Evolutionary conservation across 768 basidiomycete genomes (phyloP), one percentile per base, ranked within the genome.

Genomic region (Lactifluus echinatus): DNA sequence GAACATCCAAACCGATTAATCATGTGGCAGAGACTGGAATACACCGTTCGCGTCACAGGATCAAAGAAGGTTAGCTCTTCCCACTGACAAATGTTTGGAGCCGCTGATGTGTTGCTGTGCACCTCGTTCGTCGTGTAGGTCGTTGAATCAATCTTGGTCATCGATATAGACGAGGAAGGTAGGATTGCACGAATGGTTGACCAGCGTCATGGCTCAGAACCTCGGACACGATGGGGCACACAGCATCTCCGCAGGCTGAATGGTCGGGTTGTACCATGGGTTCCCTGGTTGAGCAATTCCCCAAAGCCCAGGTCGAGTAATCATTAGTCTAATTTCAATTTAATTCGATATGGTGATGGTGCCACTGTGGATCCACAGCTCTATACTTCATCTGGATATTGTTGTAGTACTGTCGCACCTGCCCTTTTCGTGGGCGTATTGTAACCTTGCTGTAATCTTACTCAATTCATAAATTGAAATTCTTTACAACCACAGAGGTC

Each of bases 151-250:
- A 74, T 87, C 34, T 72, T 87, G 23, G 66, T 76, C 8, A 79
- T 86, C 4, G 83, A 86, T 59, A n/a, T n/a, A n/a, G n/a, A n/a
- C 64, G 82, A 83, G 4, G 70, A 83, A 45, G 77, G n/a, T n/a
- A n/a, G n/a, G n/a, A n/a, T n/a, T n/a, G n/a, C n/a, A n/a, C n/a
- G n/a, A n/a, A n/a, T n/a, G n/a, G n/a, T n/a, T n/a, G n/a, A n/a
- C n/a, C n/a, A n/a, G n/a, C n/a, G n/a, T n/a, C n/a, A n/a, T n/a
- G n/a, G n/a, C n/a, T n/a, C n/a, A n/a, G n/a, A n/a, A n/a, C n/a
- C n/a, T n/a, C n/a, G n/a, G n/a, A n/a, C n/a, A n/a, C n/a, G n/a
- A n/a, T n/a, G n/a, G n/a, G n/a, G n/a, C n/a, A n/a, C n/a, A n/a
- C n/a, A n/a, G n/a, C n/a, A n/a, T n/a, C n/a, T n/a, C n/a, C n/a